Evolutionary conservation across 352 stramenopile genomes (phyloP).

Genomic region (Phytophthora citricola): DNA sequence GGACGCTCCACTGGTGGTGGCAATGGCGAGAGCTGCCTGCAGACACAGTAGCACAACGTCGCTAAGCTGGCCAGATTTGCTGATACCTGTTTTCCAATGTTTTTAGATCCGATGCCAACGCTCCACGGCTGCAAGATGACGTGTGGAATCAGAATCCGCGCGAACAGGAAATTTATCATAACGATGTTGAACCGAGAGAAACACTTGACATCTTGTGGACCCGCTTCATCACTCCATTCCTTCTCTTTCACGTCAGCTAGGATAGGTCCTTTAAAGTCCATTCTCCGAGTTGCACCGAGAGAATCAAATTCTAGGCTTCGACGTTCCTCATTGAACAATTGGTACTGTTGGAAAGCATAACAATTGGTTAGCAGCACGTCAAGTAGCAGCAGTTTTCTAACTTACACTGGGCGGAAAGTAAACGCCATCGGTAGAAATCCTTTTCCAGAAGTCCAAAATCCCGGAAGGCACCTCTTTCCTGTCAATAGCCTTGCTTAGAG

Average conservation of each 20-base stretch:
- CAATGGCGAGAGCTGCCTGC: constrained; percentile 47
- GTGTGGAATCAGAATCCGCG: constrained; percentile 66
- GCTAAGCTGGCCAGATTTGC: constrained; percentile 57
- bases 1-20: constrained; percentile 26
- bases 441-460: constrained; percentile 67
- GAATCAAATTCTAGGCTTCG: constrained; percentile 58
- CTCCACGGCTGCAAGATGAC: constrained; percentile 62
- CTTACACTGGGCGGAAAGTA: constrained; percentile 71
- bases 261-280: constrained; percentile 26
- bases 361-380: constrained; percentile 13
- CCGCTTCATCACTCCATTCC: neutral
- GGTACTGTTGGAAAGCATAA: constrained; percentile 46
- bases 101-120: constrained; percentile 42
- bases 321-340: constrained; percentile 55
- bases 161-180: constrained; percentile 67
- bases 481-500: constrained; percentile 55
- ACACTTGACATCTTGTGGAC: neutral
- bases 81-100: constrained; percentile 29
- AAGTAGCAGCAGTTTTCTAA: neutral
- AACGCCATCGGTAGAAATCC: constrained; percentile 60
- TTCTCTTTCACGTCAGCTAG: neutral
- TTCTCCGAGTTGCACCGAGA: constrained; percentile 58
- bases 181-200: constrained; percentile 61
- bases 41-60: constrained; percentile 63
- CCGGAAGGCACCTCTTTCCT: constrained; percentile 56